A percentile compares a stretch with the other conserved stretches of the same genome.
Conservation (phyloP, 129 eudicot genomes). For the Cynara cardunculus region DNA sequence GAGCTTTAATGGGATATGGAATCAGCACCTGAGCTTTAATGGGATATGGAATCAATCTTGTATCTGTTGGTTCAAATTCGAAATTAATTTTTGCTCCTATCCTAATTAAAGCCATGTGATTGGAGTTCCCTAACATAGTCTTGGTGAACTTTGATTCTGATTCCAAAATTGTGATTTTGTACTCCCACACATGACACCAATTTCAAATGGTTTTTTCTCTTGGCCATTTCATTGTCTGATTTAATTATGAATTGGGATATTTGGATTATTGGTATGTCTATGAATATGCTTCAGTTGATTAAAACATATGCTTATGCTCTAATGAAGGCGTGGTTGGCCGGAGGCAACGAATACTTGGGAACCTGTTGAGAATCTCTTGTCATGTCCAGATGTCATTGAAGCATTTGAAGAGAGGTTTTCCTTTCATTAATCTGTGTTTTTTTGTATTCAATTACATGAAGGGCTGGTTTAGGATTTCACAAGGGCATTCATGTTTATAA, state of each 20-base stretch:
- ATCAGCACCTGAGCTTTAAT: neutral
- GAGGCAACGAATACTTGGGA: conserved; percentile 93
- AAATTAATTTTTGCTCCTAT: neutral
- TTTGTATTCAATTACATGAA: neutral
- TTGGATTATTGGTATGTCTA: neutral
- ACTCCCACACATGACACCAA: neutral
- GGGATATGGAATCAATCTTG: neutral
- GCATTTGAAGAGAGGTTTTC: conserved; percentile 83
- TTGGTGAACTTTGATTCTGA: neutral
- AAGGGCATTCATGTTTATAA: neutral
- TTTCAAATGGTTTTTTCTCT: neutral
- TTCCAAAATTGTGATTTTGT: neutral
- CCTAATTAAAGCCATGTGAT: neutral
- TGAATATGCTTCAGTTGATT: neutral
- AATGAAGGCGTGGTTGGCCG: conserved; percentile 94
- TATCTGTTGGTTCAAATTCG: neutral
- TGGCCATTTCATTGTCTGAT: neutral
- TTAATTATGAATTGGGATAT: neutral
- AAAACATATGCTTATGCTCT: conserved; percentile 17
- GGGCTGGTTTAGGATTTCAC: neutral
- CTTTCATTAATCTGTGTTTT: neutral
- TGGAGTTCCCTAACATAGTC: neutral
- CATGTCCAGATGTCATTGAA: conserved; percentile 62
- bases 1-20: neutral
- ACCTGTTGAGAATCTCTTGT: conserved; percentile 64